Evolutionary conservation across 1,284 basidiomycete species (phyloP).

Genomic region (Neolentinus lepideus): DNA sequence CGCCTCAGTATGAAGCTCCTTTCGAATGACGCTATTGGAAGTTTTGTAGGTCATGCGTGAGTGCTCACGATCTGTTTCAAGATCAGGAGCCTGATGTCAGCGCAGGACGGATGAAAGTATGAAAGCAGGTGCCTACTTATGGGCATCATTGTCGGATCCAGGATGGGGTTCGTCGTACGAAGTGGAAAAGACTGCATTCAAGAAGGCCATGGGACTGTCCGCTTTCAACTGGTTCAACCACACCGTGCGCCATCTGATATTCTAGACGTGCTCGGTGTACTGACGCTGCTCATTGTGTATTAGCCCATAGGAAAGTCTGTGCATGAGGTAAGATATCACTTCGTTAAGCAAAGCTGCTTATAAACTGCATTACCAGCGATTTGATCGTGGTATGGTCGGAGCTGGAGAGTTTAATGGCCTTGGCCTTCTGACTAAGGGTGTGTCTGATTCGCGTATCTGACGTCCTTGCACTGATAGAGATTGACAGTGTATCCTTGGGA

Average conservation of each 20-base stretch:
- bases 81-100: background rate
- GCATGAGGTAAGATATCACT: background rate
- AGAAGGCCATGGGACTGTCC: conserved; percentile 7
- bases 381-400: conserved; percentile 20
- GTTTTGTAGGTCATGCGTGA: conserved; percentile 9
- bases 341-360: background rate
- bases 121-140: conserved; percentile 11
- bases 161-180: conserved; percentile 14
- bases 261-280: background rate
- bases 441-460: conserved; percentile 1
- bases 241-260: conserved; percentile 1
- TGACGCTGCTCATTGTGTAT: background rate
- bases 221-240: conserved; percentile 13
- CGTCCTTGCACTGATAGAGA: background rate
- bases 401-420: conserved; percentile 17
- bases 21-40: conserved; percentile 1
- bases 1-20: conserved; percentile 14
- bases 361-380: conserved; percentile 12
- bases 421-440: conserved; percentile 14
- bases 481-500: conserved; percentile 36
- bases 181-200: conserved; percentile 15
- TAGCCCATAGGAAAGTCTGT: background rate
- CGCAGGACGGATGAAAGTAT: conserved; percentile 16
- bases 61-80: conserved; percentile 15
- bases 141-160: conserved; percentile 19